Evolutionary conservation across 2,329 filamentous ascomycete genomes (phyloP).

Genomic region (Aspergillus costaricaensis): DNA sequence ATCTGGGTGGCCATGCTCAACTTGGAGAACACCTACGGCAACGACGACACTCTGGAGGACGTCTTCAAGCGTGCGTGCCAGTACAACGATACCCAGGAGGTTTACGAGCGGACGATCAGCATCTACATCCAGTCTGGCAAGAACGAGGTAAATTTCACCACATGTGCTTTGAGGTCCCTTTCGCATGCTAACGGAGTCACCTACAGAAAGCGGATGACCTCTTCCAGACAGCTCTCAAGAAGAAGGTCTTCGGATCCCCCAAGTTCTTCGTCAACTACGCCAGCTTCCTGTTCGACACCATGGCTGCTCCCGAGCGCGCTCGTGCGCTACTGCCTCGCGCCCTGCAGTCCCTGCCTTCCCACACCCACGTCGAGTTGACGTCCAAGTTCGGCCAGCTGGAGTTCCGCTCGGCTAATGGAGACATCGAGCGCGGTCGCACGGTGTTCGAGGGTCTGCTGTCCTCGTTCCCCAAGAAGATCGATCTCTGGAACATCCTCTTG

Average conservation of each 20-base stretch:
- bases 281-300: conserved; percentile 80
- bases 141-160: conserved; percentile 63
- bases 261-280: conserved; percentile 94
- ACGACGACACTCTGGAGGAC: conserved; percentile 76
- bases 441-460: conserved; percentile 87
- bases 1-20: conserved; percentile 95
- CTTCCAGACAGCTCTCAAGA: conserved; percentile 85
- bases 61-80: conserved; percentile 91
- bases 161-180: too few species aligned
- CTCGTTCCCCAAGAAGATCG: conserved; percentile 83
- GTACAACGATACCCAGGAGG: conserved; percentile 87
- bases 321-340: conserved; percentile 80
- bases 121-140: conserved; percentile 94
- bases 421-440: conserved; percentile 87
- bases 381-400: conserved; percentile 89
- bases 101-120: conserved; percentile 84
- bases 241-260: conserved; percentile 80
- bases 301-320: conserved; percentile 69
- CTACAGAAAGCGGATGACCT: conserved; percentile 80
- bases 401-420: conserved; percentile 79
- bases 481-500: conserved; percentile 89
- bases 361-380: conserved; percentile 72
- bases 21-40: conserved; percentile 87
- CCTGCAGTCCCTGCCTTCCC: conserved; percentile 74
- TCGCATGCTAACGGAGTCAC: conserved; percentile 28